Evolutionary conservation across 2,329 filamentous ascomycete genomes (phyloP).

Genomic region (Claviceps sp.): DNA sequence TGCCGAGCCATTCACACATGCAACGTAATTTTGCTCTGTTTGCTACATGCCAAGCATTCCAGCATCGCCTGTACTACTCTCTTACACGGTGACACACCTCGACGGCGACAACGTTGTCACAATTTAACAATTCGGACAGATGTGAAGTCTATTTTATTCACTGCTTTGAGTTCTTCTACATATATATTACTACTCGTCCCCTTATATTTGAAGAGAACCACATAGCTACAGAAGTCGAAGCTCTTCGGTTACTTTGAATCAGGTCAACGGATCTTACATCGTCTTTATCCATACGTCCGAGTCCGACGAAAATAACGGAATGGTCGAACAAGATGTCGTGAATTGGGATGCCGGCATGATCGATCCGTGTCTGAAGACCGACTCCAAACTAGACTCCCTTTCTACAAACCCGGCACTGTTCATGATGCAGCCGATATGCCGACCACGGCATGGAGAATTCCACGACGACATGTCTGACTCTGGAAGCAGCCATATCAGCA

Average conservation of each 20-base stretch:
- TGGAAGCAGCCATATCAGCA: slow-evolving; percentile 7
- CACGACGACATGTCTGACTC: slow-evolving; percentile 8
- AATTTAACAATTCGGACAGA: background rate
- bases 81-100: background rate
- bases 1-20: no score
- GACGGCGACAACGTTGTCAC: background rate
- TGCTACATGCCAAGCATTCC: background rate
- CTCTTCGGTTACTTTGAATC: slow-evolving; percentile 10
- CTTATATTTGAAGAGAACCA: background rate
- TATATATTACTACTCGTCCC: background rate
- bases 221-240: slow-evolving; percentile 22
- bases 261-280: background rate
- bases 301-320: slow-evolving; percentile 4
- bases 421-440: slow-evolving; percentile 1
- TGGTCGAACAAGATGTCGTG: slow-evolving; percentile 7
- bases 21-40: no score
- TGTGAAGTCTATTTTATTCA: no score
- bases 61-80: background rate
- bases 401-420: background rate
- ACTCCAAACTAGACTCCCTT: background rate
- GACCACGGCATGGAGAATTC: slow-evolving; percentile 1
- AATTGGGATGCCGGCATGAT: slow-evolving; percentile 20
- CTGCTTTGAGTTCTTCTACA: no score
- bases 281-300: background rate
- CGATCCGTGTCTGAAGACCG: slow-evolving; percentile 5